Conservation (phyloP, 2,329 filamentous ascomycete genomes). For the Aspergillus alliaceus region DNA sequence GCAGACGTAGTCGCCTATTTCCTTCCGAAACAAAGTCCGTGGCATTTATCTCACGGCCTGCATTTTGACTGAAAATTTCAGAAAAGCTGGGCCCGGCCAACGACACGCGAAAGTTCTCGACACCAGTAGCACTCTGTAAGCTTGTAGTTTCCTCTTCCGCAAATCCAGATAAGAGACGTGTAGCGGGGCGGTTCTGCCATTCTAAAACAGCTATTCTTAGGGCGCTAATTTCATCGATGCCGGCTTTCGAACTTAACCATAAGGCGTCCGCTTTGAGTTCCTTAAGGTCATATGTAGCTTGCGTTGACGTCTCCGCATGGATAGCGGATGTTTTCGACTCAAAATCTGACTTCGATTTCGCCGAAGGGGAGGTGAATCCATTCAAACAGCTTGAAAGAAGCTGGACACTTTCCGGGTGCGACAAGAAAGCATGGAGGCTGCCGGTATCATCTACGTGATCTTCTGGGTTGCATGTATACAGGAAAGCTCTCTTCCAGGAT, state of each 20-base stretch:
- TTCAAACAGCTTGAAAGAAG: constrained; percentile 68
- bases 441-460: constrained; percentile 51
- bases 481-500: constrained; percentile 59
- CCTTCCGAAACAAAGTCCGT: constrained; percentile 61
- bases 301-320: constrained; percentile 69
- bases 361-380: constrained; percentile 64
- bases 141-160: constrained; percentile 77
- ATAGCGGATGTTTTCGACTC: constrained; percentile 86
- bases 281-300: constrained; percentile 69
- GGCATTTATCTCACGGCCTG: constrained; percentile 29
- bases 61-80: constrained; percentile 33
- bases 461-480: constrained; percentile 48
- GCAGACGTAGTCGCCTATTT: constrained; percentile 65
- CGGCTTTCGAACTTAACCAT: constrained; percentile 78
- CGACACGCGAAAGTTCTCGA: constrained; percentile 61
- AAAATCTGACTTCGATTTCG: constrained; percentile 68
- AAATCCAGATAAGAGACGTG: constrained; percentile 68
- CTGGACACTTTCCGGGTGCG: constrained; percentile 65
- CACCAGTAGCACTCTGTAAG: constrained; percentile 70
- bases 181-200: constrained; percentile 76
- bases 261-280: constrained; percentile 79
- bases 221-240: constrained; percentile 78
- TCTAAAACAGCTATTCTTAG: constrained; percentile 79
- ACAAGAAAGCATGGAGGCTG: constrained; percentile 68
- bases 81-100: constrained; percentile 44